phyloP scores from a whole-genome alignment of 2,329 filamentous ascomycete genomes.

The Geosmithia morbida region DNA sequence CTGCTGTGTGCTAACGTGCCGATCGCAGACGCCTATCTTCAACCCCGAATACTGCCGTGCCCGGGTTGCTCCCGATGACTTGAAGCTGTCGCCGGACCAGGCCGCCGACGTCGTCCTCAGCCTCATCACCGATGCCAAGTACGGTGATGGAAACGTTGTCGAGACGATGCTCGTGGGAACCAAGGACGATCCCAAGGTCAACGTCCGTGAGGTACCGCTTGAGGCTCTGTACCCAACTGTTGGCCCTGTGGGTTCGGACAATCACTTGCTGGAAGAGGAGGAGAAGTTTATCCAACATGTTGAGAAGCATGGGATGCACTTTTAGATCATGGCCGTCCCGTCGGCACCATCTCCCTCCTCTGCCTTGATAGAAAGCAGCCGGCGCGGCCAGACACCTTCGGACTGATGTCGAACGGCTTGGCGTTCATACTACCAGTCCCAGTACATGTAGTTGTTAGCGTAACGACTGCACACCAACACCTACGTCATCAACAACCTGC shows the following conservation, averaged over 20 bases:
- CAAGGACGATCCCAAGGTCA: constrained; percentile 3
- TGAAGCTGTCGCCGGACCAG: constrained; percentile 2
- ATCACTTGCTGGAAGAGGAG: constrained; percentile 1
- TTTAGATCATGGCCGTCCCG: too few relatives aligned
- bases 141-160: constrained; percentile 7
- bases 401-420: too few relatives aligned
- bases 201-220: constrained; percentile 4
- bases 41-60: constrained; percentile 4
- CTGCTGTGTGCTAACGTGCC: background rate
- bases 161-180: constrained; percentile 7
- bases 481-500: too few relatives aligned
- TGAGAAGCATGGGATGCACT: background rate
- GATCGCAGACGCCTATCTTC: constrained; percentile 4
- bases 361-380: too few relatives aligned
- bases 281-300: constrained; percentile 1
- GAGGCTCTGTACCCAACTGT: constrained; percentile 1
- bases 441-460: too few relatives aligned
- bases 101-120: constrained; percentile 4
- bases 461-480: too few relatives aligned
- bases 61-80: constrained; percentile 3
- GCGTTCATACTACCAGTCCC: too few relatives aligned
- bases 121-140: constrained; percentile 4
- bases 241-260: background rate
- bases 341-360: too few relatives aligned
- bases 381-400: too few relatives aligned